Percentiles rank a stretch among this genome's conserved stretches.
These are phyloP conservation scores for Prunella vulgaris DNA, from an alignment of 257 asterid genomes.

Conservation along the genomic window DNA sequence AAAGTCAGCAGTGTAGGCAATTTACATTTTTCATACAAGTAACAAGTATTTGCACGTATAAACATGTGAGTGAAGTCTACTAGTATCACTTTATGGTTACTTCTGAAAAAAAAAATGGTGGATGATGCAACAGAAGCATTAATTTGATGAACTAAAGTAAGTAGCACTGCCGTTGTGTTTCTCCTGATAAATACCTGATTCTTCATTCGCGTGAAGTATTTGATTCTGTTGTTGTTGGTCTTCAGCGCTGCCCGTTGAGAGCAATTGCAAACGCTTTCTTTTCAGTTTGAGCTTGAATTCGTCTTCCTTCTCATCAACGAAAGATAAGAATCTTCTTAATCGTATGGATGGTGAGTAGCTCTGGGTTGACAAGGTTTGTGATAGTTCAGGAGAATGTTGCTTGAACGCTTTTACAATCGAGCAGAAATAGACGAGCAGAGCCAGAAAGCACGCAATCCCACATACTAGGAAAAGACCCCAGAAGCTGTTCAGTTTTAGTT, in stretches of 20 bases:
- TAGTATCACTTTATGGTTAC: not conserved
- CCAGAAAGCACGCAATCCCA: slow-evolving; percentile 39
- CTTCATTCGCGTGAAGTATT: not conserved
- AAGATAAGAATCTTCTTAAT: slow-evolving; percentile 46
- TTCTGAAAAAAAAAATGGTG: not conserved
- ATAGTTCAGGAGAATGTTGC: slow-evolving; percentile 23
- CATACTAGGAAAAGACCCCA: slow-evolving; percentile 62
- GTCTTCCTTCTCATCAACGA: slow-evolving; percentile 61
- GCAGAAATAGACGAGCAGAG: slow-evolving; percentile 40
- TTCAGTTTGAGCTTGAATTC: slow-evolving; percentile 37
- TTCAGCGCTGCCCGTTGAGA: slow-evolving; percentile 16
- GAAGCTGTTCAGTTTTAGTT: slow-evolving; percentile 45
- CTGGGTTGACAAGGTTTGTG: slow-evolving; percentile 1
- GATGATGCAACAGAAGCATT: not conserved
- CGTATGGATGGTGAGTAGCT: slow-evolving; percentile 24
- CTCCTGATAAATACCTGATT: slow-evolving; percentile 9
- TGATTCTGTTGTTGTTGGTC: slow-evolving; percentile 15
- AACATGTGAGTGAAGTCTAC: not conserved
- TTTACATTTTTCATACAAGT: not conserved
- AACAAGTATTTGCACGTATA: not conserved
- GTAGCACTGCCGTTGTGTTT: slow-evolving; percentile 12
- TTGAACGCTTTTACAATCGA: slow-evolving; percentile 33
- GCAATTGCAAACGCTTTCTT: slow-evolving; percentile 40
- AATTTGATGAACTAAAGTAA: slow-evolving; percentile 15
- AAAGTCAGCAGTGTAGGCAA: not conserved